These are phyloP conservation scores for Omphalotus guepiniiformis DNA, from an alignment of 768 basidiomycete species.

Conservation along the genomic window DNA sequence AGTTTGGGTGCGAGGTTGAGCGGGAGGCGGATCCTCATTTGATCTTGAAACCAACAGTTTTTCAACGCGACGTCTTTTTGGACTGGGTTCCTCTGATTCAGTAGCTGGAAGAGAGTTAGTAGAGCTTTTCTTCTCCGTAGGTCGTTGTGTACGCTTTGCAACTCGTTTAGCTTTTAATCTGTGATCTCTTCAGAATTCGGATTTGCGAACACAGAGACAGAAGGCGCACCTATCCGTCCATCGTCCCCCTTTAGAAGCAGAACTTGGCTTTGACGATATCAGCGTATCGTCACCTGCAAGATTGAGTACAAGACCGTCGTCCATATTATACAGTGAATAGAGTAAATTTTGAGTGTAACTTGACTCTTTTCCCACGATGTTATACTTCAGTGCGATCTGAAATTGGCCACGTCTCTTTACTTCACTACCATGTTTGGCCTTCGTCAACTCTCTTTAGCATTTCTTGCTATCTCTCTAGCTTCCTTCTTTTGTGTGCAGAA, in stretches of 20 bases:
- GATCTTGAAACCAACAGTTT: conserved; percentile 9
- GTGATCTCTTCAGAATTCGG: conserved; percentile 15
- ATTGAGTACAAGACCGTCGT: conserved; percentile 70
- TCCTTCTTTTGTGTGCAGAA: conserved; percentile 69
- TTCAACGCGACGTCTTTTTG: conserved; percentile 41
- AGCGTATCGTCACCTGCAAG: conserved; percentile 41
- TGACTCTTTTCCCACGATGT: too few species aligned
- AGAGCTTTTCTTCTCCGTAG: conserved; percentile 26
- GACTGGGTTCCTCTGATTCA: conserved; percentile 29
- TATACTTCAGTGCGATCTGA: too few species aligned
- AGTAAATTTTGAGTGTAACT: too few species aligned
- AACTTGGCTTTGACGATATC: conserved; percentile 20
- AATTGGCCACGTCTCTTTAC: conserved; percentile 17
- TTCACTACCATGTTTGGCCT: conserved; percentile 44
- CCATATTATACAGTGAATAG: too few species aligned
- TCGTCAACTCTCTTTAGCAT: conserved; percentile 54
- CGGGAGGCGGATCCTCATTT: conserved; percentile 17
- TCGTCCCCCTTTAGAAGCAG: conserved; percentile 54
- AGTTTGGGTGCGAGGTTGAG: conserved; percentile 26
- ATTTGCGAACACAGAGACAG: conserved; percentile 2
- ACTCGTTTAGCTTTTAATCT: conserved; percentile 76
- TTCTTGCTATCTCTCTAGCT: conserved; percentile 58
- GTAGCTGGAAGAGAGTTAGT: conserved; percentile 17
- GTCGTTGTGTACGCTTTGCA: conserved; percentile 52
- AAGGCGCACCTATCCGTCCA: conserved; percentile 71